Base-by-base conservation (phyloP, 805 yeast genomes). In the Tetrapisispora iriomotensis region DNA sequence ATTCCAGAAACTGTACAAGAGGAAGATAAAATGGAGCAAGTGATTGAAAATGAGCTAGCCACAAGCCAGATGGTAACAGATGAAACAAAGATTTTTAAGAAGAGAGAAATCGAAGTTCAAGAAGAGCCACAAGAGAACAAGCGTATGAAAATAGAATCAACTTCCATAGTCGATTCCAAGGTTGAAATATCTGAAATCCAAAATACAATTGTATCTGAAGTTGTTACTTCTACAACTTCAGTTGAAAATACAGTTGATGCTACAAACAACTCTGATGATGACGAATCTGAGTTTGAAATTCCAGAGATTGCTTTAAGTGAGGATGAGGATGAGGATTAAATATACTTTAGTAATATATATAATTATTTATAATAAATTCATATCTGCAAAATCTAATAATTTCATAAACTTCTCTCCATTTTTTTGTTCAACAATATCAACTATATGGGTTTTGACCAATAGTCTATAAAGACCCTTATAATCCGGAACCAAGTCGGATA, bases 211-310 rank as follows among this genome's bases (percentile, higher is more conserved):
- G 20, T 14, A 17, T 9, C 20, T 21, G 27, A 13, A 17, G 34
- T 29, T 27, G 13, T 15, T n/a, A 8, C 12, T 5, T 19, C 14
- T 6, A 9, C 26, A 29, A 8, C 18, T 15, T 13, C 29, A 30
- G 26, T 15, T 10, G 21, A 6, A 13, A 22, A 33, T 12, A n/a
- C 17, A 15, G 17, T 6, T n/a, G 23, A 12, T n/a, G 32, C 19
- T 4, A 4, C 10, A 17, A 27, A 25, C 3, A 32, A 23, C 20
- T 21, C 31, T 18, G 53, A 45, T 25, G 43, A 39, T 23, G 51
- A 47, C 12, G 61, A 46, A 29, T 53, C 58, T 15, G 62, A 57
- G 22, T 47, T 57, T 26, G 63, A 54, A 36, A 58, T 57, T 24
- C 64, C 64, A n/a, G 53, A 46, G 3, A 47, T 47, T 24, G 43